phyloP scores from a whole-genome alignment of 2,329 filamentous ascomycete genomes.

The Exophiala sideris region DNA sequence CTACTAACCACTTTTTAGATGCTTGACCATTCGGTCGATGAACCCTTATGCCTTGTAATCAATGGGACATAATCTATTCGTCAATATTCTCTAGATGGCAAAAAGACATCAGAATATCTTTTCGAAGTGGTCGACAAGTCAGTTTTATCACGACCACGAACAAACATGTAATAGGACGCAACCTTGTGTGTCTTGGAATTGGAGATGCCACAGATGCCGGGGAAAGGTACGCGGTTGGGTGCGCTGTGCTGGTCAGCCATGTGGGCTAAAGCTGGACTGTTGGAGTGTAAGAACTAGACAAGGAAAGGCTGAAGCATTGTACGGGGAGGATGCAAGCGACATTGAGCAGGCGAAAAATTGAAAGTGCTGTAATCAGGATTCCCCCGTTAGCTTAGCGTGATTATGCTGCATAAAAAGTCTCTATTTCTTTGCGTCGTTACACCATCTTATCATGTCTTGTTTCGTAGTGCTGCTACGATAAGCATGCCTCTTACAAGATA shows the following conservation, averaged over 20 bases:
- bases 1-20: slow-evolving; percentile 37
- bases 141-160: background rate
- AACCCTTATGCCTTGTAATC: slow-evolving; percentile 49
- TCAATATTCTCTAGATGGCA: background rate
- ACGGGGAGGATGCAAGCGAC: background rate
- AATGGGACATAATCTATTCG: slow-evolving; percentile 2
- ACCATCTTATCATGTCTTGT: slow-evolving; percentile 1
- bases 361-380: slow-evolving; percentile 13
- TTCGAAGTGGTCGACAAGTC: background rate
- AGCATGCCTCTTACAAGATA: background rate
- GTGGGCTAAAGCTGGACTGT: background rate
- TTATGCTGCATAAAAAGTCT: slow-evolving; percentile 15
- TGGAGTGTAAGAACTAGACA: background rate
- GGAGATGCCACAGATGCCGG: slow-evolving; percentile 11
- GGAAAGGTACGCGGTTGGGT: background rate
- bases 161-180: slow-evolving; percentile 1
- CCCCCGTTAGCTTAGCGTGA: slow-evolving; percentile 11
- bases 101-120: background rate
- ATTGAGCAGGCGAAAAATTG: background rate
- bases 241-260: background rate
- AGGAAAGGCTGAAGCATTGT: background rate
- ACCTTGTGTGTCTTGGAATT: slow-evolving; percentile 8
- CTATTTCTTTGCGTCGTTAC: slow-evolving; percentile 12
- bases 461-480: no score
- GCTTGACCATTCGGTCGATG: slow-evolving; percentile 50